Evolutionary conservation across 176 grass and related monocot genomes (phyloP).

Genomic region (Paspalum notatum): DNA sequence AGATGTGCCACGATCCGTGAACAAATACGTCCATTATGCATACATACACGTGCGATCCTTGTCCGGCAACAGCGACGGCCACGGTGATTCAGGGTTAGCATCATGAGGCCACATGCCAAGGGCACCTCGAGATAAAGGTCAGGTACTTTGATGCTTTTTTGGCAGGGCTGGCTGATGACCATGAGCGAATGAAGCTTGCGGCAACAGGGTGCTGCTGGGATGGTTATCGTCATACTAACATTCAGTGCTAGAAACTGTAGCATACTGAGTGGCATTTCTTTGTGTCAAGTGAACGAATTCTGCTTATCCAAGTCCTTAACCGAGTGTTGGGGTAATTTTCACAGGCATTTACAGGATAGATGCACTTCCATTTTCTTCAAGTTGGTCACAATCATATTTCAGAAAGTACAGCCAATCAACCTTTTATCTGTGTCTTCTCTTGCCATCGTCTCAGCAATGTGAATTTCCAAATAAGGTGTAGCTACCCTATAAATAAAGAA

Average conservation of each 20-base stretch:
- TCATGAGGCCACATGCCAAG: slow-evolving; percentile 30
- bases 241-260: slow-evolving; percentile 28
- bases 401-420: not conserved
- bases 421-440: not conserved
- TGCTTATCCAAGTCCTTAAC: not conserved
- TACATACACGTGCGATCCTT: slow-evolving; percentile 25
- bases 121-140: slow-evolving; percentile 25
- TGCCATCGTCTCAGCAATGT: not conserved
- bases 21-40: not conserved
- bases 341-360: slow-evolving; percentile 5
- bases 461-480: not conserved
- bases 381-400: not conserved
- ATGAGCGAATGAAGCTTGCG: slow-evolving; percentile 29
- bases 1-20: slow-evolving; percentile 25
- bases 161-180: slow-evolving; percentile 20
- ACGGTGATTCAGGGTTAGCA: slow-evolving; percentile 21
- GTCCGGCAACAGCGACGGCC: not conserved
- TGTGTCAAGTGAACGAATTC: not conserved
- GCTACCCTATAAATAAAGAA: not conserved
- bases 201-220: not conserved
- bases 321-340: not conserved
- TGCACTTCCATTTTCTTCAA: not conserved
- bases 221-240: not conserved
- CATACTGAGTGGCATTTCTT: not conserved
- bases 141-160: slow-evolving; percentile 29